Evolutionary conservation across 176 grass and related monocot genomes (phyloP), one percentile per base, ranked within the genome.

Genomic region (Avena eriantha): DNA sequence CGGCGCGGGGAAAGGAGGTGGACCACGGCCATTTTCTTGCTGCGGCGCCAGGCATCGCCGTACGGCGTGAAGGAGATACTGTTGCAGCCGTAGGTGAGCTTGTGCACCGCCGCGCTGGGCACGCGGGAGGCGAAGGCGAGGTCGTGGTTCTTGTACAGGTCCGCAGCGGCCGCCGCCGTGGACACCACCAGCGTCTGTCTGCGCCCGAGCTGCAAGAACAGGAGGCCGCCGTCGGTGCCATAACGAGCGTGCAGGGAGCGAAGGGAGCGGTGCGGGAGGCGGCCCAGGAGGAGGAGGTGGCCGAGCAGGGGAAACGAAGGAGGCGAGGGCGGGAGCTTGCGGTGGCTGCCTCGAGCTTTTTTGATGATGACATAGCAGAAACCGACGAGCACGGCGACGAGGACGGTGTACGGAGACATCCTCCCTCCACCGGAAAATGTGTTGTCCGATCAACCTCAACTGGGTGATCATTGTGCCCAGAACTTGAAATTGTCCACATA

Each of bases 61-160:
- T 91, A 88, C 4, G 89, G 83, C 68, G 87, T 41, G 87, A 96
- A 96, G 15, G 84, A 84, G 23, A 96, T 21, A 72, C 88, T 93
- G 16, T 14, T 22, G 12, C 45, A 79, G 29, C 88, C 86, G 34
- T 83, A 87, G 50, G 49, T 53, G 14, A 89, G 65, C 63, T 86
- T 91, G 11, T 69, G 22, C 29, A 23, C 89, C 4, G 34, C 76
- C 31, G 84, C 68, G 63, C 39, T 83, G 78, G 14, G 18, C 23
- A 89, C 89, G 57, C 94, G 94, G 50, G 89, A 91, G 53, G 94
- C 88, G 67, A 96, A 89, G 69, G 91, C 84, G 63, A 86, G 71
- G 82, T 96, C 94, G 92, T 96, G 91, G 82, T 82, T 87, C 57
- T 61, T 80, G 72, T 88, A 91, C 34, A 93, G 34, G 9, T 89